phyloP scores from a whole-genome alignment of 2,329 filamentous ascomycete genomes.

The Pestalotiopsis sp. region DNA sequence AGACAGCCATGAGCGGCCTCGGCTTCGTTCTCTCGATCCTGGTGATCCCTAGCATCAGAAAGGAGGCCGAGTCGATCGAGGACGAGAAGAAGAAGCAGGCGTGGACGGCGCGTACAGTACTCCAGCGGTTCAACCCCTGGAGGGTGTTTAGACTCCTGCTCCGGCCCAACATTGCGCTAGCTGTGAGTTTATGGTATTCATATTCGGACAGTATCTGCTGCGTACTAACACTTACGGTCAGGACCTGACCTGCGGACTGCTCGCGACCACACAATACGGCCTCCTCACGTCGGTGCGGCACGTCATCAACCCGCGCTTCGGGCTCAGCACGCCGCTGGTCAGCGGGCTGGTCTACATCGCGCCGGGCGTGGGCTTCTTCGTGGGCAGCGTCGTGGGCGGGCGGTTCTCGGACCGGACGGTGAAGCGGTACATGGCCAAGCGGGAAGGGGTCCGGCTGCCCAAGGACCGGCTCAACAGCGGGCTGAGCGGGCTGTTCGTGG shows the following conservation, averaged over 20 bases:
- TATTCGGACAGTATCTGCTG: too few species aligned
- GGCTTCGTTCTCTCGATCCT: conserved; percentile 30
- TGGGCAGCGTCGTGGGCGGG: conserved; percentile 73
- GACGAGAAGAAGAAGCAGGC: conserved; percentile 1
- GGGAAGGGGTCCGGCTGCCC: conserved; percentile 61
- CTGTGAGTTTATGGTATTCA: conserved; percentile 17
- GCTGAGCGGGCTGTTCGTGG: conserved; percentile 57
- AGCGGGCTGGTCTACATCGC: conserved; percentile 75
- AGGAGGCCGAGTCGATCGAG: background rate
- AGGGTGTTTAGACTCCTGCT: conserved; percentile 24
- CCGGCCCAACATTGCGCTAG: conserved; percentile 29
- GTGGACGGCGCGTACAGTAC: conserved; percentile 1
- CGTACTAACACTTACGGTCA: background rate
- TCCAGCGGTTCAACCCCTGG: conserved; percentile 24
- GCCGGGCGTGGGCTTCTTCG: conserved; percentile 70
- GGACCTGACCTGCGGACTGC: conserved; percentile 23
- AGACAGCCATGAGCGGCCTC: conserved; percentile 31
- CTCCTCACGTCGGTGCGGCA: conserved; percentile 71
- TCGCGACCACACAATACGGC: conserved; percentile 43
- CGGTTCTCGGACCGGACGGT: conserved; percentile 71
- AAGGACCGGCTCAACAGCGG: conserved; percentile 69
- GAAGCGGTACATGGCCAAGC: conserved; percentile 64
- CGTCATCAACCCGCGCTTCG: conserved; percentile 74
- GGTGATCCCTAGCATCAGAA: conserved; percentile 23
- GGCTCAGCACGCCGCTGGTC: conserved; percentile 66